Evolutionary conservation across 2,329 filamentous ascomycete genomes (phyloP).

Genomic region (Calonectria naviculata): DNA sequence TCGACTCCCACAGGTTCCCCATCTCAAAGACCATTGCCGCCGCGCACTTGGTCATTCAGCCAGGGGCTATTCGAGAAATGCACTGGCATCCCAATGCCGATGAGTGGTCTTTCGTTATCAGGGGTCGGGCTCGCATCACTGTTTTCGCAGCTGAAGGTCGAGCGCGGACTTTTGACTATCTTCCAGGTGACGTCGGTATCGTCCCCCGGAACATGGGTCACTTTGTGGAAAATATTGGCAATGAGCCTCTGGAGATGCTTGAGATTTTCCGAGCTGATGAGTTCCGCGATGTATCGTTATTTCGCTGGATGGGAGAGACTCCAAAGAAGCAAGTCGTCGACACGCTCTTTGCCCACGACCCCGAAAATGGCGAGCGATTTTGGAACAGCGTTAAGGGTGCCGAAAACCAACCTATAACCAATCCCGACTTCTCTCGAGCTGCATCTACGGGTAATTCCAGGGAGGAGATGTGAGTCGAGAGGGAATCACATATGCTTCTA

Average conservation of each 20-base stretch:
- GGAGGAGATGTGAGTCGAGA: background rate
- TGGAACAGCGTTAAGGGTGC: slow-evolving; percentile 71
- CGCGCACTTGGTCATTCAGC: slow-evolving; percentile 76
- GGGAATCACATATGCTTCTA: no score
- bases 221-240: slow-evolving; percentile 83
- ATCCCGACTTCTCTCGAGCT: slow-evolving; percentile 35
- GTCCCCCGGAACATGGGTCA: slow-evolving; percentile 83
- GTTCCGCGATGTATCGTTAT: slow-evolving; percentile 79
- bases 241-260: slow-evolving; percentile 80
- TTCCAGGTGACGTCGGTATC: slow-evolving; percentile 80
- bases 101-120: slow-evolving; percentile 85
- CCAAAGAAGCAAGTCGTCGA: slow-evolving; percentile 74
- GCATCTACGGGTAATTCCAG: background rate
- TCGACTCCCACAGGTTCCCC: slow-evolving; percentile 79
- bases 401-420: slow-evolving; percentile 66
- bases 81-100: slow-evolving; percentile 86
- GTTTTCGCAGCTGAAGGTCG: slow-evolving; percentile 77
- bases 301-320: slow-evolving; percentile 81
- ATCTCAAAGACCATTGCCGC: slow-evolving; percentile 80
- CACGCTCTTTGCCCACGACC: slow-evolving; percentile 73
- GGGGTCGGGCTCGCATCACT: slow-evolving; percentile 77
- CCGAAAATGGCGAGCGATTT: slow-evolving; percentile 71
- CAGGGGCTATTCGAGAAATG: slow-evolving; percentile 80
- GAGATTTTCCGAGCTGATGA: slow-evolving; percentile 79
- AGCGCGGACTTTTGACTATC: slow-evolving; percentile 81